A percentile compares a stretch with the other conserved stretches of the same genome.
Conservation (phyloP, 2,329 filamentous ascomycete species). For the Phaeomoniella chlamydospora region DNA sequence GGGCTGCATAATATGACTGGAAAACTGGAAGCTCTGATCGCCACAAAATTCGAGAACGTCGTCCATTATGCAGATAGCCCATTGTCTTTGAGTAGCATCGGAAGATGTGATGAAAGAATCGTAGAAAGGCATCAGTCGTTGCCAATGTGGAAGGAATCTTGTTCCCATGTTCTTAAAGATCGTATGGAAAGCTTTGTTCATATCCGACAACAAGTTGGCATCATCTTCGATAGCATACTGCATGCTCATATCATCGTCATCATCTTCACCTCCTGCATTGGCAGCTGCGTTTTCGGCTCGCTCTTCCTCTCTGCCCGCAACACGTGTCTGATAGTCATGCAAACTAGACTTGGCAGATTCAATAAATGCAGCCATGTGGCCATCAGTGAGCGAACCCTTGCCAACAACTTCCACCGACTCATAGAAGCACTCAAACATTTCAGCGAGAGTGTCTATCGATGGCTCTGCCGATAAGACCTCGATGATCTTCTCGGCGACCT, state of each 20-base stretch:
- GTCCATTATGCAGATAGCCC: conserved; percentile 98
- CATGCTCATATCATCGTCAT: conserved; percentile 73
- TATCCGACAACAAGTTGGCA: conserved; percentile 88
- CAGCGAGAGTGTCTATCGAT: conserved; percentile 86
- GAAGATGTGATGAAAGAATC: conserved; percentile 65
- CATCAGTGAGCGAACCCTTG: conserved; percentile 60
- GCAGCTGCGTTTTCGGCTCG: conserved; percentile 71
- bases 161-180: conserved; percentile 94
- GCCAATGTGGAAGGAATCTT: conserved; percentile 76
- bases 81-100: conserved; percentile 87
- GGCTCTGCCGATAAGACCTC: conserved; percentile 90
- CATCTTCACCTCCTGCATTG: conserved; percentile 72
- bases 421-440: conserved; percentile 99
- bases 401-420: conserved; percentile 92
- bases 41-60: conserved; percentile 97
- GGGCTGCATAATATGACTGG: conserved; percentile 72
- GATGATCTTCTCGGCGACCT: conserved; percentile 76
- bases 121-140: conserved; percentile 72
- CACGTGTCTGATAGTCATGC: conserved; percentile 83
- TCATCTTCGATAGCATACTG: conserved; percentile 92
- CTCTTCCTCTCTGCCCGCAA: conserved; percentile 71
- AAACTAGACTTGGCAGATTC: conserved; percentile 72
- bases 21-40: conserved; percentile 72
- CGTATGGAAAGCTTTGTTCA: conserved; percentile 99
- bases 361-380: conserved; percentile 79